A percentile compares a stretch with the other conserved stretches of the same genome.
Conservation (phyloP, 1,284 basidiomycete genomes). For the Anthracocystis setariae region DNA sequence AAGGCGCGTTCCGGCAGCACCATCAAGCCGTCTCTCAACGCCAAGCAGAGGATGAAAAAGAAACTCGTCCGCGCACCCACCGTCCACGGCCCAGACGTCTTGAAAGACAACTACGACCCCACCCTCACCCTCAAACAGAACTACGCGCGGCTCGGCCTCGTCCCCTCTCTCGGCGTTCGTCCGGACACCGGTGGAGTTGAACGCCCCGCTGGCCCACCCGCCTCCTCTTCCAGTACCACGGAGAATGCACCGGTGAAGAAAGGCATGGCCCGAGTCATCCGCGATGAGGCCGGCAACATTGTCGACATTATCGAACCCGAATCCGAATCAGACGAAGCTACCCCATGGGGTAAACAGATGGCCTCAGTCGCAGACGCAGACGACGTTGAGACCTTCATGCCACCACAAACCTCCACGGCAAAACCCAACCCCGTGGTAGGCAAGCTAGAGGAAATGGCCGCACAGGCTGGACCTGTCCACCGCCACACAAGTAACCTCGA, state of each 20-base stretch:
- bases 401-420: background rate
- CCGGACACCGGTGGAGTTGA: constrained; percentile 50
- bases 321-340: constrained; percentile 69
- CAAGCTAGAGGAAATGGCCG: constrained; percentile 22
- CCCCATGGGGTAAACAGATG: constrained; percentile 65
- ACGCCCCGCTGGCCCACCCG: background rate
- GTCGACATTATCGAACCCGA: constrained; percentile 79
- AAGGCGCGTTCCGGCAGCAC: constrained; percentile 76
- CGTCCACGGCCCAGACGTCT: constrained; percentile 81
- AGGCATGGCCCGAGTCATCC: constrained; percentile 84
- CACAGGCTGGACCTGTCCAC: constrained; percentile 67
- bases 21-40: constrained; percentile 72
- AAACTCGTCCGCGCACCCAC: constrained; percentile 71
- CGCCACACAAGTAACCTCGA: constrained; percentile 80
- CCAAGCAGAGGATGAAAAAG: constrained; percentile 79
- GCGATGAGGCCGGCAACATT: constrained; percentile 83
- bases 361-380: constrained; percentile 28
- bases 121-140: constrained; percentile 91
- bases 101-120: constrained; percentile 88
- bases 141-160: constrained; percentile 81
- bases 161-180: constrained; percentile 67
- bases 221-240: background rate
- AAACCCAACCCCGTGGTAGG: constrained; percentile 6
- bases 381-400: constrained; percentile 26
- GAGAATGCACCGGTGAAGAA: constrained; percentile 65